Base-by-base conservation (phyloP, 352 stramenopile species). In the Thraustochytrium striatum region DNA sequence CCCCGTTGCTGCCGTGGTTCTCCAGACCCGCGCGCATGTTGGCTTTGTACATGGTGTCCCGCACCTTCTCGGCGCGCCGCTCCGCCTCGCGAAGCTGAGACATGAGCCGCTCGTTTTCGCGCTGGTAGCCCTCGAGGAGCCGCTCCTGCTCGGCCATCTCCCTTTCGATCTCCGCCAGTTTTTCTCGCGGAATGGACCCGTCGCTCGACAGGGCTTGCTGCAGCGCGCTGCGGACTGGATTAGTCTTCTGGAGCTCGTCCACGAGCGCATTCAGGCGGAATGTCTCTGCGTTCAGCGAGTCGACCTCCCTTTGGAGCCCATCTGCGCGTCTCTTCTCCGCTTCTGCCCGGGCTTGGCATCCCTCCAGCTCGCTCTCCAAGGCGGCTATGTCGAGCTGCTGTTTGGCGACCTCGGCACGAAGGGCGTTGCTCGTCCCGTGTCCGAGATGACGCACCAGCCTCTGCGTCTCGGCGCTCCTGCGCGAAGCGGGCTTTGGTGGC, bases 131-230 rank as follows among this genome's bases (percentile, higher is more conserved):
- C 5, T 1, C 53, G 28, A 79, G 55, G 1, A 79, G 69, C 7
- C 69, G 69, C 19, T 79, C 69, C 28, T 79, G 69, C 55, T 79
- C 69, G 8, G 69, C 69, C 69, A 79, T 79, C 30, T 79, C 69
- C 21, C 36, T 21, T 41, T 79, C 69, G 57, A 79, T 79, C n/a
- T 52, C n/a, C 3, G 53, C 53, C 69, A 79, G 0, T 32, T 79
- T 28, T 32, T 79, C 69, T 21, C 44, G 16, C 3, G 69, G 50
- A 0, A 79, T 13, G 16, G 69, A 28, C 5, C 8, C 39, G 0
- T 65, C 69, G n/a, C 2, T 33, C 21, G 28, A 21, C 30, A 79
- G 36, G 3, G 72, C 41, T 35, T 62, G 21, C 5, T 52, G 69
- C 5, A 79, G 50, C 25, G 52, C 52, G 16, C 1, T 52, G 28